Evolutionary conservation across 257 asterid genomes (phyloP).

Genomic region (Forsythia viridissima): DNA sequence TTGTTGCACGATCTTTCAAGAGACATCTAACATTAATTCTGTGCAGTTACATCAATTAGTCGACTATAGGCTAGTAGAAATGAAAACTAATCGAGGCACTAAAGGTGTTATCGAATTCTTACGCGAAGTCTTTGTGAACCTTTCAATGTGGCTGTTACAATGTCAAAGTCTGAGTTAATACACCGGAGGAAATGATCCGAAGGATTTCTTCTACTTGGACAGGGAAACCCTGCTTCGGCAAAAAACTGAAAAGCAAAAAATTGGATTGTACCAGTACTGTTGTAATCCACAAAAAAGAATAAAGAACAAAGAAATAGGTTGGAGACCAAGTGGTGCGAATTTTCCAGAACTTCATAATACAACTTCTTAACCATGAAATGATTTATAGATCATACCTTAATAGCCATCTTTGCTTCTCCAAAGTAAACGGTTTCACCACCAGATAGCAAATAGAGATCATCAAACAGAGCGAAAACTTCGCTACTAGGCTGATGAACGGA

Average conservation of each 20-base stretch:
- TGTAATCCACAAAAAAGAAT: neutral
- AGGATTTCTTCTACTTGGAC: constrained; percentile 93
- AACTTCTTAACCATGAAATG: neutral
- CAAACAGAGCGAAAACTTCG: constrained; percentile 89
- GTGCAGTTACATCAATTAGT: neutral
- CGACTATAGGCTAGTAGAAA: neutral
- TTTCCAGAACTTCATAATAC: no score
- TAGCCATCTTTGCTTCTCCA: constrained; percentile 82
- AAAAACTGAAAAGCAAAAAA: constrained; percentile 57
- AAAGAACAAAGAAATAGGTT: neutral
- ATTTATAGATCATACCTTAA: constrained; percentile 44
- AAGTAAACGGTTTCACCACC: constrained; percentile 87
- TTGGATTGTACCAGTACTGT: neutral
- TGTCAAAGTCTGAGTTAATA: constrained; percentile 81
- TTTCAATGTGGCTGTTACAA: constrained; percentile 74
- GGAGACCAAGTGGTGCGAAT: no score
- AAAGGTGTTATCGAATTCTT: constrained; percentile 29
- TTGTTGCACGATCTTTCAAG: neutral
- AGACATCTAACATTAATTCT: neutral
- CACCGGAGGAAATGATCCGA: constrained; percentile 96
- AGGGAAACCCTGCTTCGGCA: constrained; percentile 95
- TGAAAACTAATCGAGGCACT: neutral
- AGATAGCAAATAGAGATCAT: constrained; percentile 80
- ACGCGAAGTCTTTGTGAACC: constrained; percentile 83
- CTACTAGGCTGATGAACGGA: constrained; percentile 97